Conservation (phyloP, 2,329 filamentous ascomycete genomes). For the Rachicladosporium sp. region DNA sequence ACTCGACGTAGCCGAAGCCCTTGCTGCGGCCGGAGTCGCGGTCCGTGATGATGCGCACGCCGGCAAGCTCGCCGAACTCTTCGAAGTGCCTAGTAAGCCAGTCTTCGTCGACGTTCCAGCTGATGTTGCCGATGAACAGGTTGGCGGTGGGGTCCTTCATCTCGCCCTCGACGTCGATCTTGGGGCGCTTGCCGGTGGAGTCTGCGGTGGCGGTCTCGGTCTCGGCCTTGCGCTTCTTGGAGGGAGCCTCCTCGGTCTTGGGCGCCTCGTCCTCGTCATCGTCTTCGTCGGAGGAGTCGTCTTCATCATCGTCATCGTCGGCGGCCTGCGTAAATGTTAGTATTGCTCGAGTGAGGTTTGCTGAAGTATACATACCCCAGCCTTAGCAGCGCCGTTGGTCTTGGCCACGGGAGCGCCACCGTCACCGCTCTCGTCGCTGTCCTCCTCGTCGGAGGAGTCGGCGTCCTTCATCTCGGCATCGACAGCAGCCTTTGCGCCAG, state of each 20-base stretch:
- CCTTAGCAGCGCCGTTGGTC: constrained; percentile 1
- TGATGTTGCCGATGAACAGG: constrained; percentile 80
- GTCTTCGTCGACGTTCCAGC: constrained; percentile 82
- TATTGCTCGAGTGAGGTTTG: no score
- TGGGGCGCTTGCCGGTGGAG: constrained; percentile 53
- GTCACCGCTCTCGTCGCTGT: constrained; percentile 6
- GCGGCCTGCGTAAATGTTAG: neutral
- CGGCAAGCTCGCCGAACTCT: constrained; percentile 58
- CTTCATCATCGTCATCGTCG: constrained; percentile 6
- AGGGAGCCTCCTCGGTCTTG: constrained; percentile 30
- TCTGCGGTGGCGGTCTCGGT: constrained; percentile 27
- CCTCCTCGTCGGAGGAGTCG: constrained; percentile 13
- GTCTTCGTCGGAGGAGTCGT: constrained; percentile 14
- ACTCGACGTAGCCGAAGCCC: constrained; percentile 89
- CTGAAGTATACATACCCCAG: neutral
- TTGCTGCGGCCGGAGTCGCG: constrained; percentile 70
- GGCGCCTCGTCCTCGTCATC: constrained; percentile 27
- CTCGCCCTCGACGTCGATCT: constrained; percentile 31
- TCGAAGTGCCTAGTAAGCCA: constrained; percentile 72
- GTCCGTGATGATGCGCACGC: constrained; percentile 73
- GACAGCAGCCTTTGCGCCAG: constrained; percentile 4
- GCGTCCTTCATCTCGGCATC: constrained; percentile 6
- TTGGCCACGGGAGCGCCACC: constrained; percentile 1
- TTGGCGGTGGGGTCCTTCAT: constrained; percentile 43
- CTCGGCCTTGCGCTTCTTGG: constrained; percentile 59